These are phyloP conservation scores for Capronia epimyces DNA, from an alignment of 2,329 filamentous ascomycete genomes.

Conservation along the genomic window DNA sequence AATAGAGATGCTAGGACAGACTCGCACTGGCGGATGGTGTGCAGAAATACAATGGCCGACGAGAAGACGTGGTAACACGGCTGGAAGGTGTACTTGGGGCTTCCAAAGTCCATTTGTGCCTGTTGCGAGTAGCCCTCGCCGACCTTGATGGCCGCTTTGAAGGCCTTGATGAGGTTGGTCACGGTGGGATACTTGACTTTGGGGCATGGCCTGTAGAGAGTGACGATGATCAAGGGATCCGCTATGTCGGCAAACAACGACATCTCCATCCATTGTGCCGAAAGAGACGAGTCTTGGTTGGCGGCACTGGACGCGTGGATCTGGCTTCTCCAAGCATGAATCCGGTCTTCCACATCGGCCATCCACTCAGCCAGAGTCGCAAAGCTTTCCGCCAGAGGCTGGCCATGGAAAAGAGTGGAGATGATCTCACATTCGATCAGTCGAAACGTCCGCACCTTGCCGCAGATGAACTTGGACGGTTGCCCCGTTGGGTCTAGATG, in stretches of 20 bases:
- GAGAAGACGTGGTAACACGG: constrained; percentile 9
- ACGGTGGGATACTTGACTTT: background rate
- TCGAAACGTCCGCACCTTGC: background rate
- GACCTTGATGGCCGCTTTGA: constrained; percentile 1
- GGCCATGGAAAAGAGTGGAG: constrained; percentile 5
- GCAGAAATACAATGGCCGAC: constrained; percentile 4
- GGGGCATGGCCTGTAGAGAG: constrained; percentile 5
- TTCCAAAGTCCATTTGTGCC: constrained; percentile 1
- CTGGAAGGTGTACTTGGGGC: constrained; percentile 8
- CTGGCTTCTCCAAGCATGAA: constrained; percentile 1
- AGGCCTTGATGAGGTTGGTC: constrained; percentile 5
- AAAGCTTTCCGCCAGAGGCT: background rate
- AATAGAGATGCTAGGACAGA: background rate
- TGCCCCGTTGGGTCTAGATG: background rate
- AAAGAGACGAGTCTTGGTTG: background rate
- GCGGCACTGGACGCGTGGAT: background rate
- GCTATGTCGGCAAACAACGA: constrained; percentile 1
- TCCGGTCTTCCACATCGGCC: constrained; percentile 1
- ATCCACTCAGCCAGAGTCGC: constrained; percentile 3
- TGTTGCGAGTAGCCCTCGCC: constrained; percentile 1
- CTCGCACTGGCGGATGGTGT: background rate
- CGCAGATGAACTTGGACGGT: constrained; percentile 2
- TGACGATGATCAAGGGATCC: background rate
- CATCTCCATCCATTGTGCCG: constrained; percentile 8
- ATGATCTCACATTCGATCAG: constrained; percentile 1